Evolutionary conservation across 2,329 filamentous ascomycete species (phyloP).

Genomic region (Trichoderma hamatum): DNA sequence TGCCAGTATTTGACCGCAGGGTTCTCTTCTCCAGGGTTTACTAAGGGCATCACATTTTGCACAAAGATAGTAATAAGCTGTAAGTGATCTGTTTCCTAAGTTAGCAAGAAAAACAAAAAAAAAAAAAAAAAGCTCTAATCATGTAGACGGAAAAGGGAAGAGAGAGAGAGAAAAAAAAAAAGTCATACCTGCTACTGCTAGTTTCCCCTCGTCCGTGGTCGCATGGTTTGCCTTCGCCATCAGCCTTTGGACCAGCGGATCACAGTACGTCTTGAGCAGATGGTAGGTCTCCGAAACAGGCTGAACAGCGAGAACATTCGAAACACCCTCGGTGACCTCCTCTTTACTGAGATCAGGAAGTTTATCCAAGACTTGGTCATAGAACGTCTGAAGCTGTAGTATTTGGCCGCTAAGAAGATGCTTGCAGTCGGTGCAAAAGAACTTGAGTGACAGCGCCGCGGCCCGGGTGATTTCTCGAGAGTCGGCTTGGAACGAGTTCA

Average conservation of each 20-base stretch:
- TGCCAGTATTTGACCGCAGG: constrained; percentile 96
- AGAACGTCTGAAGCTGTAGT: constrained; percentile 85
- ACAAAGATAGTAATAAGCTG: constrained; percentile 92
- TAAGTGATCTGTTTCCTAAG: constrained; percentile 68
- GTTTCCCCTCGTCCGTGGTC: constrained; percentile 77
- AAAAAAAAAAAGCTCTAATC: too few relatives aligned
- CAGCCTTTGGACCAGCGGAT: constrained; percentile 82
- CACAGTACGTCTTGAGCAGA: constrained; percentile 88
- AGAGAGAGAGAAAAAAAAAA: not conserved
- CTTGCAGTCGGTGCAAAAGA: constrained; percentile 94
- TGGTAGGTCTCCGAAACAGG: constrained; percentile 78
- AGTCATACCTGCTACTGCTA: constrained; percentile 76
- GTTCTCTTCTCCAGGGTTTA: constrained; percentile 73
- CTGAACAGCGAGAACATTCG: constrained; percentile 86
- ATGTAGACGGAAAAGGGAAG: not conserved
- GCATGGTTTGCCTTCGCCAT: constrained; percentile 87
- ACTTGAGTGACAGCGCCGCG: constrained; percentile 92
- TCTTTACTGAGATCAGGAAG: constrained; percentile 87
- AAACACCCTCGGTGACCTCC: constrained; percentile 94
- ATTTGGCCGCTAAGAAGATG: constrained; percentile 83
- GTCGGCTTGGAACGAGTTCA: constrained; percentile 84
- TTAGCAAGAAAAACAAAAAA: constrained; percentile 28
- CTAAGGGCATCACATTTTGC: constrained; percentile 73
- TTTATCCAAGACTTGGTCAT: constrained; percentile 84
- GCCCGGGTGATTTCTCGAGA: constrained; percentile 91